These are phyloP conservation scores for Davidsoniella australis DNA, from an alignment of 2,329 filamentous ascomycete species.

Conservation along the genomic window DNA sequence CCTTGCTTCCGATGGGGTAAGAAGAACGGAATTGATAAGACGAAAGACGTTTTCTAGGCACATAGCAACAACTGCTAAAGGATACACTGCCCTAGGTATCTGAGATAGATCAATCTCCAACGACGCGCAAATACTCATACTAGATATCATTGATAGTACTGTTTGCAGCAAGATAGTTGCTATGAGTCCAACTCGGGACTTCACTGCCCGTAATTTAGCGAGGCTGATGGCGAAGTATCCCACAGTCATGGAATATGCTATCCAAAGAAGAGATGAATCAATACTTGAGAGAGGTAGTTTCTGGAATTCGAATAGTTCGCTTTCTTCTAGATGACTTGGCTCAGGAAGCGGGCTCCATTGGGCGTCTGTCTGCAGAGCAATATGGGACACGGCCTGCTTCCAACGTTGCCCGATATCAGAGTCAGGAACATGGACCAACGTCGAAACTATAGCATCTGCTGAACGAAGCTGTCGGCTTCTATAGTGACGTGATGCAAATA, in stretches of 20 bases:
- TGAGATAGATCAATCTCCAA: constrained; percentile 59
- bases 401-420: constrained; percentile 48
- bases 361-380: constrained; percentile 31
- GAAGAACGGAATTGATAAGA: constrained; percentile 60
- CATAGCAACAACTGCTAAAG: constrained; percentile 58
- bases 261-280: constrained; percentile 45
- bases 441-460: constrained; percentile 64
- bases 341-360: constrained; percentile 50
- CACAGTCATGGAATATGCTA: constrained; percentile 47
- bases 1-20: constrained; percentile 50
- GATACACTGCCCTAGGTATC: constrained; percentile 58
- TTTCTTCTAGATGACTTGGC: constrained; percentile 31
- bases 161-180: constrained; percentile 55
- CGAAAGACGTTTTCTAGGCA: constrained; percentile 67
- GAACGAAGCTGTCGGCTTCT: constrained; percentile 23
- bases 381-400: constrained; percentile 38
- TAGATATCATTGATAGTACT: constrained; percentile 55
- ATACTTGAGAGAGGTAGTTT: constrained; percentile 54
- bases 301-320: constrained; percentile 59
- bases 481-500: constrained; percentile 1
- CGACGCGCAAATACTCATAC: constrained; percentile 63
- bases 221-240: constrained; percentile 51
- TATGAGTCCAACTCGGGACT: constrained; percentile 57
- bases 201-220: constrained; percentile 54
- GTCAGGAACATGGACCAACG: constrained; percentile 50